Evolutionary conservation across 2,329 filamentous ascomycete species (phyloP), one percentile per base, ranked within the genome.

Genomic region (Ramichloridium luteum): DNA sequence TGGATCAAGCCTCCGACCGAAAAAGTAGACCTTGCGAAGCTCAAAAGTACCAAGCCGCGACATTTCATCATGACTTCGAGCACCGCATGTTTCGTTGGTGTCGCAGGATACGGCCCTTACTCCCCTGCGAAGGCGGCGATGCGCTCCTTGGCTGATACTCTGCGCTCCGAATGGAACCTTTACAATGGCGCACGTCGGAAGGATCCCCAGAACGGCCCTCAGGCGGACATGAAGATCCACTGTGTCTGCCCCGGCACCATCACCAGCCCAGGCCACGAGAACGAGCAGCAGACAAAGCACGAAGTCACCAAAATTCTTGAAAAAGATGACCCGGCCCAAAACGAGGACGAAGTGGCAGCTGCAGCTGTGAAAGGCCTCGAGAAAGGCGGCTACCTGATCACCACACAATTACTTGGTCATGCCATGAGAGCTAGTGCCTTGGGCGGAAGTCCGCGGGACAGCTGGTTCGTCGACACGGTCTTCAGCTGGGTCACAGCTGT

Each of bases 21-120:
- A n/a, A 23, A 23, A 23, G 20, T n/a, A n/a, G 20, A 23, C 8
- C n/a, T n/a, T 8, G 8, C 20, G n/a, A 30, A 17, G 5, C 20
- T 33, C 6, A 37, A 43, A 15, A 40, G 48, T n/a, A 35, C 33
- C n/a, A 60, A 69, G 40, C 65, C 77, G 6, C 72, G 78, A 33
- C 88, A 96, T 57, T 68, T 98, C 41, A 74, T 98, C 52, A 82
- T 96, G 59, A 96, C 90, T 1, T 76, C 77, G 11, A 90, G 80
- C 13, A 70, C 78, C 4, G 60, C 77, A 12, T 80, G 80, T 2
- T 79, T 93, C 47, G 76, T 79, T 47, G 72, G 82, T 9, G 57
- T 93, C 18, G 72, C 77, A 9, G 90, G 90, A 15, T 98, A 98
- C 57, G 69, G 67, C 0, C 71, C 83, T 0, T 98, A 98, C 57